A percentile compares a stretch with the other conserved stretches of the same genome.
phyloP scores from a whole-genome alignment of 1,284 basidiomycete species.

The Irpex sp. region DNA sequence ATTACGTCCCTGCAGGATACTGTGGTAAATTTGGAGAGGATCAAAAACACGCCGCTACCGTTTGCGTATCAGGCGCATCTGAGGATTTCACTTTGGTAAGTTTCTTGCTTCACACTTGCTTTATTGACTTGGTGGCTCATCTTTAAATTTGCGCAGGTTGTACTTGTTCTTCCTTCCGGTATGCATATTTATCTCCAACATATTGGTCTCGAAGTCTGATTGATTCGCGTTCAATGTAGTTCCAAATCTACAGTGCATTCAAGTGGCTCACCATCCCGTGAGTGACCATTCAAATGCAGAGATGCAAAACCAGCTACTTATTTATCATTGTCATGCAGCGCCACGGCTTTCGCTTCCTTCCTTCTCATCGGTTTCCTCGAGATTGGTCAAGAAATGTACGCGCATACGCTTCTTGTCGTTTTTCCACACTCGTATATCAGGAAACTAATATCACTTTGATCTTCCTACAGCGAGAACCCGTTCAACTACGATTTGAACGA shows the following conservation, averaged over 20 bases:
- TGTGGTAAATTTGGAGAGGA: constrained; percentile 55
- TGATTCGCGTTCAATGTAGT: constrained; percentile 27
- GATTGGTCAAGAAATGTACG: constrained; percentile 66
- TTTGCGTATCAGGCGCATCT: constrained; percentile 71
- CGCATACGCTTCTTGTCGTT: constrained; percentile 7
- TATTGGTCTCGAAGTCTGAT: not conserved
- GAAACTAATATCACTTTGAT: not conserved
- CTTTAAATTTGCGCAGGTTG: constrained; percentile 35
- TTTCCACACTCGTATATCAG: not conserved
- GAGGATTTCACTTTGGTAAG: constrained; percentile 59
- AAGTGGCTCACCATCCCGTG: constrained; percentile 53
- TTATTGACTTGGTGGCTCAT: not conserved
- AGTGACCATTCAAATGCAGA: constrained; percentile 12
- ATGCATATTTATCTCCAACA: constrained; percentile 18
- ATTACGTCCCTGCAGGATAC: constrained; percentile 53
- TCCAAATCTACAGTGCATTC: constrained; percentile 56
- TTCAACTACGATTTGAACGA: constrained; percentile 70
- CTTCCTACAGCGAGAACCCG: constrained; percentile 52
- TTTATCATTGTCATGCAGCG: constrained; percentile 22
- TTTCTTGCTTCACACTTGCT: constrained; percentile 9
- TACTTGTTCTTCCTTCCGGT: constrained; percentile 67
- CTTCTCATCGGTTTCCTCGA: constrained; percentile 66
- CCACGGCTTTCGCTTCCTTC: constrained; percentile 59
- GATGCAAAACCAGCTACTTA: constrained; percentile 1
- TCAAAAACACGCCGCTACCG: constrained; percentile 59